Base-by-base conservation (phyloP, 768 basidiomycete genomes). In the Hygrocybe coccinea region DNA sequence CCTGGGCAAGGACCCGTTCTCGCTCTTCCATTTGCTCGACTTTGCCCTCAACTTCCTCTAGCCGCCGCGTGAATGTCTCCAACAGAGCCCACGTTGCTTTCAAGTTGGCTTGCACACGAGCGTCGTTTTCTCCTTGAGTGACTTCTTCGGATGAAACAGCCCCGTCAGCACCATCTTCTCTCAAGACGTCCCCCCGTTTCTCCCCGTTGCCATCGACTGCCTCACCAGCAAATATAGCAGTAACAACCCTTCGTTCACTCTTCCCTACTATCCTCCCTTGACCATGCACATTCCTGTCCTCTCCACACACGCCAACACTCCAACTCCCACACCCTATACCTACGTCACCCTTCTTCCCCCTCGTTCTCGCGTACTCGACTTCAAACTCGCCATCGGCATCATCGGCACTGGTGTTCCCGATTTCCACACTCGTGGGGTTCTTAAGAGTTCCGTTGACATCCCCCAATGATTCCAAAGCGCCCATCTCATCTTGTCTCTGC, bases 11-110 rank as follows among this genome's bases (percentile, higher is more conserved):
- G 22, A 46, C 6, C 21, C 24, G 37, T 38, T 41, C 53, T 21
- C 36, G 46, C 6, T 9, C 55, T 55, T 64, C 58, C 65, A 66
- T 60, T n/a, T 41, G 59, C 36, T 49, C 62, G 12, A 66, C 62
- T 50, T 46, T 43, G 55, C 56, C 50, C 57, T 66, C 65, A 10
- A 61, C 60, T 50, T 64, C 63, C 49, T 62, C 63, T 17, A 66
- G 45, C 25, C 62, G 17, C 33, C n/a, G 36, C 17, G 49, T 56
- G 52, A 64, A 66, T 38, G 44, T 54, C 41, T 63, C 62, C 36
- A 64, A 52, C 47, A 60, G 11, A 21, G 21, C 38, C 5, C 57
- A 14, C 29, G 60, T 51, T 22, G 51, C 59, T n/a, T 46, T 46
- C 25, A 56, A 36, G 37, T 62, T 60, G 38, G 25, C 35, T 46